Evolutionary conservation across 331 rosid species (phyloP), one percentile per base, ranked within the genome.

Genomic region (Dryas integrifolia): DNA sequence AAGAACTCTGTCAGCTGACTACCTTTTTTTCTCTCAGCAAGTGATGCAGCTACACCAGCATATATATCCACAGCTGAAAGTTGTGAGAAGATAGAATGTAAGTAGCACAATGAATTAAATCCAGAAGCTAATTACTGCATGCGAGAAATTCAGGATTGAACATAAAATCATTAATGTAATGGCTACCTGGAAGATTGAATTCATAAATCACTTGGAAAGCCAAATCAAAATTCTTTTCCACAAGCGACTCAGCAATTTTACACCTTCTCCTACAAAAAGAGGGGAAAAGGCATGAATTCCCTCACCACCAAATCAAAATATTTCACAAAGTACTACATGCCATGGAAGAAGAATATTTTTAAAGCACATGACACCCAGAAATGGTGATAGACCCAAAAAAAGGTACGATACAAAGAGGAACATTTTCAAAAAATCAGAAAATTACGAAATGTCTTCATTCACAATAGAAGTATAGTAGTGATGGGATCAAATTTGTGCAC

Each of bases 31-130:
- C 96, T 91, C 83, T 94, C 98, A 63, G 98, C 98, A 69, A 91
- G 92, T 59, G 98, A 94, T 53, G 98, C 89, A 63, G 97, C 98
- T 60, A 94, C 96, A 63, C 90, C 92, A 57, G 98, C 98, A 79
- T 94, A 94, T 85, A 94, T 94, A 83, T 94, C 92, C 63, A 91
- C 97, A 70, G 98, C 97, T 91, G 88, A 82, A 85, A 65, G 74
- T 65, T 9, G 75, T 49, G 73, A 71, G 72, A 71, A 61, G 74
- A 69, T 35, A 71, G 30, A 63, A 72, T 67, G 60, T 45, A 61
- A 38, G 18, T 50, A 24, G 12, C 30, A 47, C 21, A 26, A 56
- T 41, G 38, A 41, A 35, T 12, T 41, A 70, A 21, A 40, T 16
- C 26, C 62, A 24, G 55, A 18, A 59, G 65, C 72, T 58, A 26